Percentiles rank a stretch among this genome's conserved stretches.
Evolutionary conservation across 1,284 basidiomycete species (phyloP).

Genomic region (Ganoderma leucocontextum): DNA sequence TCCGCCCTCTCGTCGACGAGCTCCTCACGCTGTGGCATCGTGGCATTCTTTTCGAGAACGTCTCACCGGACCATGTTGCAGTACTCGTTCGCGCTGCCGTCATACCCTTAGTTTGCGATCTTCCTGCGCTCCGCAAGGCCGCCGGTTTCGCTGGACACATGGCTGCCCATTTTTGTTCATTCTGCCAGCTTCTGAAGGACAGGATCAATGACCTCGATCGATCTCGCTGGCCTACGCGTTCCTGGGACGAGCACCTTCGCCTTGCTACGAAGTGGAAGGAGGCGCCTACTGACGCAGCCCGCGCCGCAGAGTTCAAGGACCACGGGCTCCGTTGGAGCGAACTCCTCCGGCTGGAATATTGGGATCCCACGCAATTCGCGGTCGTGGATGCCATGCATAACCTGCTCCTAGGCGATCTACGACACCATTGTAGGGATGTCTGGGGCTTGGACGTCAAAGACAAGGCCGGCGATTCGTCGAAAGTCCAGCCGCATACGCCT

Average conservation of each 20-base stretch:
- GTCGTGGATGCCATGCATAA: constrained; percentile 18
- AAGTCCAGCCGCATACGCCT: background rate
- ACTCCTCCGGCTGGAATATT: constrained; percentile 47
- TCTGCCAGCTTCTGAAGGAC: constrained; percentile 23
- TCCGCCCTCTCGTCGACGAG: constrained; percentile 32
- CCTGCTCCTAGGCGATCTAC: constrained; percentile 13
- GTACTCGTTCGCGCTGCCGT: constrained; percentile 20
- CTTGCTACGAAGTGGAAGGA: constrained; percentile 40
- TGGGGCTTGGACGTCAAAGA: constrained; percentile 11
- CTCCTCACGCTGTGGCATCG: constrained; percentile 29
- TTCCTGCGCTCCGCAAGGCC: constrained; percentile 24
- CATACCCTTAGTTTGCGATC: constrained; percentile 20
- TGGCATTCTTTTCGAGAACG: constrained; percentile 19
- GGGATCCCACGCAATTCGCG: constrained; percentile 42
- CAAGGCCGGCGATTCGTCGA: background rate
- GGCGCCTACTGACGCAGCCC: constrained; percentile 30
- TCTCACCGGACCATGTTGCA: constrained; percentile 6
- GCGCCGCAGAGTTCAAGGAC: constrained; percentile 34
- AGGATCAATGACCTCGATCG: constrained; percentile 17
- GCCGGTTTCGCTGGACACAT: constrained; percentile 21
- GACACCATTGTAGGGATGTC: constrained; percentile 18
- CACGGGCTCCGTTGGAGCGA: constrained; percentile 46
- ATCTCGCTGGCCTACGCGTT: constrained; percentile 15
- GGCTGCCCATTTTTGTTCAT: constrained; percentile 28
- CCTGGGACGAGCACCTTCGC: constrained; percentile 12